These are phyloP conservation scores for Xylaria acuta DNA, from an alignment of 495 filamentous ascomycete species.

Conservation along the genomic window DNA sequence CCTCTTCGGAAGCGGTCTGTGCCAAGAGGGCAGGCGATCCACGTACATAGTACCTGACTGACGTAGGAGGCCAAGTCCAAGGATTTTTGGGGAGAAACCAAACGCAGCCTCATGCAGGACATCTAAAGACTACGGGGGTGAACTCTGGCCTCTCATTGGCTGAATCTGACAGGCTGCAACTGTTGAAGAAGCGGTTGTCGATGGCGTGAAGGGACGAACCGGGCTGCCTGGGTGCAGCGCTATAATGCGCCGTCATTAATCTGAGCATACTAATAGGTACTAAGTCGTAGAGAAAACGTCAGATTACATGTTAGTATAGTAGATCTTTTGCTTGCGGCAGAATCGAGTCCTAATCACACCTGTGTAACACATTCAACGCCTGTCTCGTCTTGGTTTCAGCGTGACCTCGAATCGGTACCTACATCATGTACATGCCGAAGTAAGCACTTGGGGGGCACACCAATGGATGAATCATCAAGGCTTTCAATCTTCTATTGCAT, in stretches of 20 bases:
- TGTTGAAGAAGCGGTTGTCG: background rate
- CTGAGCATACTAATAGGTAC: constrained; percentile 2
- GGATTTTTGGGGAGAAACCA: background rate
- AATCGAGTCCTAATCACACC: background rate
- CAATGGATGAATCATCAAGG: background rate
- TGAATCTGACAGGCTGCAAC: background rate
- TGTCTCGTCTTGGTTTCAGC: background rate
- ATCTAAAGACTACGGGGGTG: constrained; percentile 22
- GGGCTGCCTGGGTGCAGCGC: background rate
- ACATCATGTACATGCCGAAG: background rate
- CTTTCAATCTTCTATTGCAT: background rate
- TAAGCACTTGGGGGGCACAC: background rate
- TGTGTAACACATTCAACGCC: constrained; percentile 9
- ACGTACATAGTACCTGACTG: constrained; percentile 14
- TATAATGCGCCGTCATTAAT: background rate
- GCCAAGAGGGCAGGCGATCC: background rate
- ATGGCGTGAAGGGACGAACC: constrained; percentile 4
- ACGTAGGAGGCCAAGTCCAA: constrained; percentile 16
- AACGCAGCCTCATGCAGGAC: constrained; percentile 22
- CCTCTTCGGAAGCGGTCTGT: background rate
- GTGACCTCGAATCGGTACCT: background rate
- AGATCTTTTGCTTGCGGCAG: background rate
- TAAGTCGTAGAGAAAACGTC: background rate
- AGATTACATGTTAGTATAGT: background rate
- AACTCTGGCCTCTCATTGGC: constrained; percentile 17